A percentile compares a stretch with the other conserved stretches of the same genome.
Evolutionary conservation across 1,284 basidiomycete genomes (phyloP).

Genomic region (Limonomyces culmigenus): DNA sequence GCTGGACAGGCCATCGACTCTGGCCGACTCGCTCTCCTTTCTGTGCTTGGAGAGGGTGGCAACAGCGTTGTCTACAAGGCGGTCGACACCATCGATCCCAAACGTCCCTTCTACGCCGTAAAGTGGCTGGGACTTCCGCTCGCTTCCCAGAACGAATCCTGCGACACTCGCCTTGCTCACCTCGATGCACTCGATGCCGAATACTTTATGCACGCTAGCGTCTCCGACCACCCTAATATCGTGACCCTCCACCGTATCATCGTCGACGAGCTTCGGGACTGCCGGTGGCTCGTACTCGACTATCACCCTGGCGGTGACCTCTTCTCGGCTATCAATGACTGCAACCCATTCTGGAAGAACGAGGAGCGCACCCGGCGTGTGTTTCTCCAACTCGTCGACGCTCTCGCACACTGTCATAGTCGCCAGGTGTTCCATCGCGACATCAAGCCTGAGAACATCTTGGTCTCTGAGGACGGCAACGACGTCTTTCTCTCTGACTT

Average conservation of each 20-base stretch:
- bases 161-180: no score
- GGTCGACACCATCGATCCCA: no score
- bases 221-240: slow-evolving; percentile 35
- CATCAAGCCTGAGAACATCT: slow-evolving; percentile 46
- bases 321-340: slow-evolving; percentile 12
- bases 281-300: slow-evolving; percentile 3
- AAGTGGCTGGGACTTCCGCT: not conserved
- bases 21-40: not conserved
- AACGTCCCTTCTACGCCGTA: not conserved
- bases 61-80: not conserved
- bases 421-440: slow-evolving; percentile 44
- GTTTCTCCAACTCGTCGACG: slow-evolving; percentile 35
- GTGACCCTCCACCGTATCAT: slow-evolving; percentile 38
- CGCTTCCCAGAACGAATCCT: no score
- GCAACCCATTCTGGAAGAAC: slow-evolving; percentile 12
- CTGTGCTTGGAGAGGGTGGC: not conserved
- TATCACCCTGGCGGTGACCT: not conserved
- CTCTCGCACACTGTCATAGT: slow-evolving; percentile 27
- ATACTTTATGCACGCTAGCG: slow-evolving; percentile 15
- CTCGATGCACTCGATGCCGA: not conserved
- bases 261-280: slow-evolving; percentile 7
- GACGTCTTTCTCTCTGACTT: slow-evolving; percentile 40
- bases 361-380: slow-evolving; percentile 24
- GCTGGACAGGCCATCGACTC: not conserved
- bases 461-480: slow-evolving; percentile 25